A percentile compares a stretch with the other conserved stretches of the same genome.
These are phyloP conservation scores for Tuber brumale DNA, from an alignment of 495 filamentous ascomycete species.

Conservation along the genomic window DNA sequence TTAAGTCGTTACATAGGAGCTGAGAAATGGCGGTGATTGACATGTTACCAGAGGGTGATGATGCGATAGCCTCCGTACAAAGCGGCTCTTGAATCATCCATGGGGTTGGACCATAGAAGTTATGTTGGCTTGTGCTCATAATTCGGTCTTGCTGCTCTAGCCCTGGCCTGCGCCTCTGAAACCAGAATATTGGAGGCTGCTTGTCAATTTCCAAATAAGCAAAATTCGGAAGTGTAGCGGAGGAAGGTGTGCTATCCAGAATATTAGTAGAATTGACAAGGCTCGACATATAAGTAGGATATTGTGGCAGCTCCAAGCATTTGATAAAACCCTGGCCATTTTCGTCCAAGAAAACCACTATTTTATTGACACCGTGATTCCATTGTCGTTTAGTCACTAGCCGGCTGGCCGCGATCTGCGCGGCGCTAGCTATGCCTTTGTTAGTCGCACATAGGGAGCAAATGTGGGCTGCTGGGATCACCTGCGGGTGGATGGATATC, in stretches of 20 bases:
- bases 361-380: background rate
- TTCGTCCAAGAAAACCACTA: background rate
- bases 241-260: background rate
- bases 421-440: too few species aligned
- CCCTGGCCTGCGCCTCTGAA: background rate
- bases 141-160: background rate
- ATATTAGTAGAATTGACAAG: background rate
- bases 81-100: background rate
- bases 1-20: background rate
- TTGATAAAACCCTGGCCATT: background rate
- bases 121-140: background rate
- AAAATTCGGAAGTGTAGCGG: background rate
- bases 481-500: too few species aligned
- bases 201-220: background rate
- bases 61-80: background rate
- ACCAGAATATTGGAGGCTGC: background rate
- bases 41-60: background rate
- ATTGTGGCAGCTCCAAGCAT: background rate
- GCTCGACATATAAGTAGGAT: background rate
- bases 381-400: too few species aligned
- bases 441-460: too few species aligned
- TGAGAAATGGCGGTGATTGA: background rate
- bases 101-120: background rate
- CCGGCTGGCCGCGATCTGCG: too few species aligned
- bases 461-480: too few species aligned